These are phyloP conservation scores for Paecilomyces formosus DNA, from an alignment of 2,329 filamentous ascomycete species.

Conservation along the genomic window DNA sequence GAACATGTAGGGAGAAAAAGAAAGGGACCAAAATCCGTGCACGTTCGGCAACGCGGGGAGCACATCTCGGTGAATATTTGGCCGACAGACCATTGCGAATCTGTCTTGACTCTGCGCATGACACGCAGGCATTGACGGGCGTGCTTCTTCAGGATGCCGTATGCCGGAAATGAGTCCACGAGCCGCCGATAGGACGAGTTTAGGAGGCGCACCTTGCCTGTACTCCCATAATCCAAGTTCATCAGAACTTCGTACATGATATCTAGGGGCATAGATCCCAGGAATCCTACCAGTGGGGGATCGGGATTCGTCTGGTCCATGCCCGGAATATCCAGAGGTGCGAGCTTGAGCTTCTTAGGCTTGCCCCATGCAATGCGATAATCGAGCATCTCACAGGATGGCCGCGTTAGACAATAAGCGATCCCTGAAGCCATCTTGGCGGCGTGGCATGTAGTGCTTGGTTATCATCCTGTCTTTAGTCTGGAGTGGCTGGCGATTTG, in stretches of 20 bases:
- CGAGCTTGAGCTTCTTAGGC: neutral
- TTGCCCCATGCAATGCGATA: neutral
- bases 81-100: neutral
- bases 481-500: neutral
- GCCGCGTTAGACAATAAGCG: neutral
- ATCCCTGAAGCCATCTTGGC: neutral
- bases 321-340: neutral
- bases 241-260: neutral
- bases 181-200: neutral
- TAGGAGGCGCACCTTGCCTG: neutral
- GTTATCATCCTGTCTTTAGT: neutral
- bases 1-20: neutral
- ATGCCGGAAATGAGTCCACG: neutral
- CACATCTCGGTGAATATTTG: neutral
- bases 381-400: neutral
- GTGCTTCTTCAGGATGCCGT: neutral
- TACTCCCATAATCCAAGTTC: neutral
- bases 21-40: neutral
- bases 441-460: neutral
- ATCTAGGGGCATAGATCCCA: neutral
- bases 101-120: neutral
- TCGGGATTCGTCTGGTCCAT: neutral
- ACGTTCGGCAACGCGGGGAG: neutral
- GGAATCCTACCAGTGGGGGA: neutral
- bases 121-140: neutral